Percentiles rank a stretch among this genome's conserved stretches.
Evolutionary conservation across 139 green algal genomes (phyloP).

Genomic region (Volvox reticuliferus): DNA sequence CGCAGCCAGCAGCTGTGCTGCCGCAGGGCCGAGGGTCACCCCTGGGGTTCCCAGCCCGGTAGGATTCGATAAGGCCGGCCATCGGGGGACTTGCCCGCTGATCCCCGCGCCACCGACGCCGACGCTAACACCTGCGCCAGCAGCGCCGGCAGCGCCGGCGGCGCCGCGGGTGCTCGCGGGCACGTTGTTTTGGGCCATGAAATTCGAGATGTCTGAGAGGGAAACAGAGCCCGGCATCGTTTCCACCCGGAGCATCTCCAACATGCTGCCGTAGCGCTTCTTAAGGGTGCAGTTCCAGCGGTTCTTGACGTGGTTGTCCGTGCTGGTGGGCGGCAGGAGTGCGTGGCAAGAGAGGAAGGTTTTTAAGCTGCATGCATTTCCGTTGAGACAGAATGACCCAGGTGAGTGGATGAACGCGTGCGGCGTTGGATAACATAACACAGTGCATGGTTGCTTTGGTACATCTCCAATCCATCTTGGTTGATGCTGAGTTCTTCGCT

Average conservation of each 20-base stretch:
- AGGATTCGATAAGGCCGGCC: neutral
- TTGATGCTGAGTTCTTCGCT: no score
- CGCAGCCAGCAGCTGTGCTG: slow-evolving; percentile 1
- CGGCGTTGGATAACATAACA: no score
- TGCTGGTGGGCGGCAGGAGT: neutral
- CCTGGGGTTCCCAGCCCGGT: neutral
- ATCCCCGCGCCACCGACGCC: neutral
- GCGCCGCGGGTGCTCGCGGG: neutral
- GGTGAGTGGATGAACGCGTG: no score
- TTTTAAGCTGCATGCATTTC: no score
- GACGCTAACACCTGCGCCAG: neutral
- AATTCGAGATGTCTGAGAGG: neutral
- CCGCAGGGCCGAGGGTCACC: neutral
- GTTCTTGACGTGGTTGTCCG: slow-evolving; percentile 48
- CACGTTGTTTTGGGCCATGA: neutral
- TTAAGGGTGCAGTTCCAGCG: slow-evolving; percentile 47
- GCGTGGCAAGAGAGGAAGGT: no score
- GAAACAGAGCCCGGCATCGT: neutral
- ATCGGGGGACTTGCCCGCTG: neutral
- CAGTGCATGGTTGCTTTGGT: no score
- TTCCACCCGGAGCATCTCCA: neutral
- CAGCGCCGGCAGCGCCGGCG: neutral
- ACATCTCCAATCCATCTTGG: no score
- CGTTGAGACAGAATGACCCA: no score
- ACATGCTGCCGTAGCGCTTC: slow-evolving; percentile 16